These are phyloP conservation scores for Russula sp. DNA, from an alignment of 768 basidiomycete species.

Conservation along the genomic window DNA sequence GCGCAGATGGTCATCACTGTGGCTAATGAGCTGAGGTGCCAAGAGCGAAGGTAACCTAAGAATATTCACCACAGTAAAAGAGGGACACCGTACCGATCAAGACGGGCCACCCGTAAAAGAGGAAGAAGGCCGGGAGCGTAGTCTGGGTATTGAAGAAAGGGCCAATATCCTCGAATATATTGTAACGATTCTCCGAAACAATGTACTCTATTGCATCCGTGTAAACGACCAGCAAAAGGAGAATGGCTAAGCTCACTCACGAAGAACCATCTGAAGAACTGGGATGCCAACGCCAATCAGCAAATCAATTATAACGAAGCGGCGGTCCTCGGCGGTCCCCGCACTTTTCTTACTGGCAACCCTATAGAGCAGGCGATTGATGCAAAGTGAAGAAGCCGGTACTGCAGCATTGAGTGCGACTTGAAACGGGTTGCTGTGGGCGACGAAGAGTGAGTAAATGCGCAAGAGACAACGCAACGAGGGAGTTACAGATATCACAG, in stretches of 20 bases:
- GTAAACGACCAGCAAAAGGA: background rate
- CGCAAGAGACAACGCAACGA: background rate
- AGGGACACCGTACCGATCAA: conserved; percentile 34
- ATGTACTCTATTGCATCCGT: background rate
- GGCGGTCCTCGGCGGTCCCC: conserved; percentile 23
- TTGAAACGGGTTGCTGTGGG: conserved; percentile 41
- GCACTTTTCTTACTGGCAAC: conserved; percentile 40
- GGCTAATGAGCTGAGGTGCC: background rate
- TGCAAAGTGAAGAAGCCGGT: conserved; percentile 43
- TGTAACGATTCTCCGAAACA: background rate
- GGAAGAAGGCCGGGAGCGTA: conserved; percentile 34
- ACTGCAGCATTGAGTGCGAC: conserved; percentile 40
- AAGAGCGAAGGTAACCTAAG: background rate
- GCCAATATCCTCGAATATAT: conserved; percentile 42
- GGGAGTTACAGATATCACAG: background rate
- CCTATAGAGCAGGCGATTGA: conserved; percentile 49
- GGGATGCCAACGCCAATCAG: conserved; percentile 34
- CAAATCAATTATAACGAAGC: conserved; percentile 12
- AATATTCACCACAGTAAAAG: conserved; percentile 40
- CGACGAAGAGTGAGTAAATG: background rate
- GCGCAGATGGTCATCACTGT: conserved; percentile 33
- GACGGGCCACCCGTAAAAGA: conserved; percentile 36
- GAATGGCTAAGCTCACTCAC: background rate
- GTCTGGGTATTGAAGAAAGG: conserved; percentile 41
- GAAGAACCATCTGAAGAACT: conserved; percentile 1